phyloP scores from a whole-genome alignment of 768 basidiomycete species.

The Brasilioporus rufonigricans region DNA sequence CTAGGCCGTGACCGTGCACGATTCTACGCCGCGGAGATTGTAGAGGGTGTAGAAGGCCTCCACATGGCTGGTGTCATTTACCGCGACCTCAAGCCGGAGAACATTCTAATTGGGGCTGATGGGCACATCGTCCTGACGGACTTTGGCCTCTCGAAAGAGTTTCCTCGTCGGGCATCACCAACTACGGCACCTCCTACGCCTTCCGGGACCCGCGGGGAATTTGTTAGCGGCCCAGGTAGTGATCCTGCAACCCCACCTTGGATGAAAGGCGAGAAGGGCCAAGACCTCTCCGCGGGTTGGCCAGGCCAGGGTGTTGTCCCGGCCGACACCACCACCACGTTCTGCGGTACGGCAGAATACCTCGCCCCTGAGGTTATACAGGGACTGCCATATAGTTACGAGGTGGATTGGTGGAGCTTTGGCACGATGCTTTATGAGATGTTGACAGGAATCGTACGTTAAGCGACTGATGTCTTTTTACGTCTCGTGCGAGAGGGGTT shows the following conservation, averaged over 20 bases:
- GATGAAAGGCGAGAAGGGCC: constrained; percentile 66
- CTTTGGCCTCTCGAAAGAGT: constrained; percentile 94
- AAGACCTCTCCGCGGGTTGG: constrained; percentile 57
- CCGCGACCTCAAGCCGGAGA: constrained; percentile 96
- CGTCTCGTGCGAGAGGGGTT: constrained; percentile 15
- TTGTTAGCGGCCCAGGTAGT: constrained; percentile 44
- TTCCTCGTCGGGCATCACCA: constrained; percentile 53
- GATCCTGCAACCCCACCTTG: constrained; percentile 64
- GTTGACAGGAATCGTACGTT: constrained; percentile 85
- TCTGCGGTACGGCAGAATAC: constrained; percentile 96
- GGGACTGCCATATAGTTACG: constrained; percentile 85
- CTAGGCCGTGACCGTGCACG: constrained; percentile 91
- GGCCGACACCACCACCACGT: constrained; percentile 75
- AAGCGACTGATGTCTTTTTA: constrained; percentile 6
- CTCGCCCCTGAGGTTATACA: constrained; percentile 96
- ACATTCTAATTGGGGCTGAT: constrained; percentile 89
- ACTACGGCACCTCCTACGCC: constrained; percentile 59
- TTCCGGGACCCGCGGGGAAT: constrained; percentile 49
- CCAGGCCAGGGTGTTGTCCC: constrained; percentile 47
- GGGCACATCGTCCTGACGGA: constrained; percentile 98
- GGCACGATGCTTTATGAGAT: constrained; percentile 98
- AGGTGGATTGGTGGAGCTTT: constrained; percentile 98
- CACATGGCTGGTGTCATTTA: constrained; percentile 96
- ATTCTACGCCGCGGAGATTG: constrained; percentile 97
- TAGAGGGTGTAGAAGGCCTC: constrained; percentile 93